Evolutionary conservation across 73 alveolate species (phyloP).

Genomic region (Uronychia setigera): DNA sequence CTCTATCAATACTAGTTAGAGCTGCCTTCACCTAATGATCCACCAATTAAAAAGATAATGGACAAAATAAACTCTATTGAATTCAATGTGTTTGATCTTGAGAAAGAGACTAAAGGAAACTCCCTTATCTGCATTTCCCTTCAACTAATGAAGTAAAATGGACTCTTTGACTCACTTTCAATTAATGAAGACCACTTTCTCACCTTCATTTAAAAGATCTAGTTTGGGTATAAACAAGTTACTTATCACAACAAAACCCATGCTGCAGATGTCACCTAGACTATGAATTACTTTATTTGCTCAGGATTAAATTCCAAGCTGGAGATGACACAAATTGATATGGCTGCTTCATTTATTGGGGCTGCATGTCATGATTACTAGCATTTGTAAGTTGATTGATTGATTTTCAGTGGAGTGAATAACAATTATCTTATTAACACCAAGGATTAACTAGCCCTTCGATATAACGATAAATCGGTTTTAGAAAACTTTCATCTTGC

Average conservation of each 20-base stretch:
- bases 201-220: constrained; percentile 39
- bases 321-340: constrained; percentile 51
- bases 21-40: too few relatives aligned
- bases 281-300: constrained; percentile 52
- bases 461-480: constrained; percentile 77
- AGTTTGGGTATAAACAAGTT: constrained; percentile 48
- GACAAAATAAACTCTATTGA: too few relatives aligned
- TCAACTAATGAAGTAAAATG: constrained; percentile 13
- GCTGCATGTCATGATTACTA: constrained; percentile 86
- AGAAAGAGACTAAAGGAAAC: constrained; percentile 21
- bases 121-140: constrained; percentile 22
- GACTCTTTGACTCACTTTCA: constrained; percentile 7
- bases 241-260: constrained; percentile 73
- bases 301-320: constrained; percentile 53
- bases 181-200: constrained; percentile 28
- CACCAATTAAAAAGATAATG: too few relatives aligned
- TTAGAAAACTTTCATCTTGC: constrained; percentile 57
- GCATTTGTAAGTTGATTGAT: constrained; percentile 63
- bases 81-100: constrained; percentile 40
- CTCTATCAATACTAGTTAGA: too few relatives aligned
- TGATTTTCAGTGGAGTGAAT: constrained; percentile 63
- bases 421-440: constrained; percentile 74
- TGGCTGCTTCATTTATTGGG: constrained; percentile 59
- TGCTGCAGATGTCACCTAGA: constrained; percentile 70
- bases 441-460: constrained; percentile 67